Conservation (phyloP, 306 rosid species). For the Alnus glutinosa region DNA sequence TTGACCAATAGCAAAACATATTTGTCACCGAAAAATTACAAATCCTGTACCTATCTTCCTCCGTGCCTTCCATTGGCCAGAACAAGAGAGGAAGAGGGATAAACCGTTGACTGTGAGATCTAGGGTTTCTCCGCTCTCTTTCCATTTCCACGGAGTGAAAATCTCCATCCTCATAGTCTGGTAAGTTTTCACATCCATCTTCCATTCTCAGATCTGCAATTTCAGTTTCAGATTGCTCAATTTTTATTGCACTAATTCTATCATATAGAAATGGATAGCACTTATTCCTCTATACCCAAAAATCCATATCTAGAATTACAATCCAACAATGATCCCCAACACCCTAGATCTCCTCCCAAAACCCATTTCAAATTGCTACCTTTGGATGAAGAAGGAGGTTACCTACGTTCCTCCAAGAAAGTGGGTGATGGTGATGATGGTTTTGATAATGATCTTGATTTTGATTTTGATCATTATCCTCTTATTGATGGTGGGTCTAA, state of each 20-base stretch:
- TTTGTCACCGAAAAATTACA: background rate
- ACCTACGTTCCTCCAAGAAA: slow-evolving; percentile 51
- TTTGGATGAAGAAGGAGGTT: slow-evolving; percentile 44
- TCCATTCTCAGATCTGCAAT: slow-evolving; percentile 33
- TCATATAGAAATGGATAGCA: slow-evolving; percentile 41
- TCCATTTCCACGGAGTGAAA: background rate
- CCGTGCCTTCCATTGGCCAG: slow-evolving; percentile 1
- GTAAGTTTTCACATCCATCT: slow-evolving; percentile 38
- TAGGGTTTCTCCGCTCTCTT: slow-evolving; percentile 18
- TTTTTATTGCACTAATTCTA: background rate
- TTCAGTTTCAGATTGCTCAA: background rate
- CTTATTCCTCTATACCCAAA: slow-evolving; percentile 57
- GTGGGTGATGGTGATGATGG: slow-evolving; percentile 26
- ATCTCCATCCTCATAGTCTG: background rate
- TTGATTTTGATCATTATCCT: slow-evolving; percentile 62
- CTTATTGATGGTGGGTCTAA: slow-evolving; percentile 48
- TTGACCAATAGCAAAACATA: background rate
- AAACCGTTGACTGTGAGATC: slow-evolving; percentile 64
- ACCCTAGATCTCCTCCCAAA: slow-evolving; percentile 19
- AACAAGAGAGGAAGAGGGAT: background rate
- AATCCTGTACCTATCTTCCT: slow-evolving; percentile 9
- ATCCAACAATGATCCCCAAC: slow-evolving; percentile 39
- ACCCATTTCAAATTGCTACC: slow-evolving; percentile 14
- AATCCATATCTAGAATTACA: slow-evolving; percentile 69
- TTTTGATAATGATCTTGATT: slow-evolving; percentile 53